Evolutionary conservation across 768 basidiomycete genomes (phyloP), one percentile per base, ranked within the genome.

Genomic region (Suillus americanus): DNA sequence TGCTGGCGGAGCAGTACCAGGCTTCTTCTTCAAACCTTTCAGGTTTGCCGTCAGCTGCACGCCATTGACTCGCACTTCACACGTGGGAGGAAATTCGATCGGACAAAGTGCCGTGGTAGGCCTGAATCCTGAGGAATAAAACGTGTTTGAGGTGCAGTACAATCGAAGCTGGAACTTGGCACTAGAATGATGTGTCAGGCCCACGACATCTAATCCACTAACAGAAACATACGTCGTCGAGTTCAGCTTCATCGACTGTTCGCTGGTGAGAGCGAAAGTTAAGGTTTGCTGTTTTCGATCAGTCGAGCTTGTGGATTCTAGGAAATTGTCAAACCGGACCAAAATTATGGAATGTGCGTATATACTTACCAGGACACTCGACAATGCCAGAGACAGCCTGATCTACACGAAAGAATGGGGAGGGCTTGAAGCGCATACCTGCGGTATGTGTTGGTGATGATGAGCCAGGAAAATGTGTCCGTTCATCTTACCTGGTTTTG

Each of bases 1-100:
- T 2, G 94, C 89, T 7, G 95, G 95, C n/a, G 95, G 94, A 1
- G 94, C 92, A 50, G 93, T 96, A 3, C 95, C 95, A 35, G 94
- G 91, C 70, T 92, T 95, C 82, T 97, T 97, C 83, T 97, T 97
- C 73, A 97, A 78, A 5, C 95, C 95, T 75, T 94, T 94, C 67
- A 95, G 75, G 74, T 90, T 95, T 43, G 89, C 92, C 23, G 80
- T 79, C 37, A 97, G 78, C 62, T 86, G 82, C 3, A 80, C 80
- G 62, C 79, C 82, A 75, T 97, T 97, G 45, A 96, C 86, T 72
- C 93, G 89, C 60, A 96, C 89, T 85, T 97, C 95, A 73, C 92
- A 95, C 10, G 92, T 92, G 9, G 89, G 87, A 28, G 95, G 95
- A 69, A 97, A 97, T 80, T 97, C 95, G 56, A 97, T 86, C 5